phyloP scores from a whole-genome alignment of 2,329 filamentous ascomycete genomes.

The Claviceps maximensis region DNA sequence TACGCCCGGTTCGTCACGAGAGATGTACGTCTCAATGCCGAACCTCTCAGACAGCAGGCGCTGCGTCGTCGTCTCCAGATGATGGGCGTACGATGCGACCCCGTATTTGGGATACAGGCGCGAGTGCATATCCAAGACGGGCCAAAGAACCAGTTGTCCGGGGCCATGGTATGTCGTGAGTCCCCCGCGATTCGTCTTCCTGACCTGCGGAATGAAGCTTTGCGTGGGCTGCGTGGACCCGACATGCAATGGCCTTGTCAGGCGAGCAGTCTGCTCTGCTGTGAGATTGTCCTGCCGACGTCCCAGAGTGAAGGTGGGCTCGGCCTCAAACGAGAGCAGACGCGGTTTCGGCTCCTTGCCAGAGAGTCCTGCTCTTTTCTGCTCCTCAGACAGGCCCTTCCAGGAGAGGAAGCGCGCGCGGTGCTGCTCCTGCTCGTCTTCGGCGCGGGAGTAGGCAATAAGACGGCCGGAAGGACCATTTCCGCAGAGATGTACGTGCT shows the following conservation, averaged over 20 bases:
- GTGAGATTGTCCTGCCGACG: slow-evolving; percentile 55
- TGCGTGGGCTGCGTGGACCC: slow-evolving; percentile 12
- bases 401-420: slow-evolving; percentile 22
- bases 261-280: slow-evolving; percentile 27
- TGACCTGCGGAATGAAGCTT: slow-evolving; percentile 42
- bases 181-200: slow-evolving; percentile 67
- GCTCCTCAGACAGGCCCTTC: slow-evolving; percentile 16
- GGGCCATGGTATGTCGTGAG: slow-evolving; percentile 93
- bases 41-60: slow-evolving; percentile 43
- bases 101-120: slow-evolving; percentile 42
- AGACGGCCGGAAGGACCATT: slow-evolving; percentile 11
- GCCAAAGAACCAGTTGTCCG: slow-evolving; percentile 86
- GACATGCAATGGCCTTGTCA: slow-evolving; percentile 29
- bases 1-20: slow-evolving; percentile 72
- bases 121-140: slow-evolving; percentile 66
- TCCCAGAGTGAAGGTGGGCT: slow-evolving; percentile 80
- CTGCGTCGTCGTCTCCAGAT: slow-evolving; percentile 67
- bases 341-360: slow-evolving; percentile 36
- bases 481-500: slow-evolving; percentile 18
- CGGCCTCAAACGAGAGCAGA: slow-evolving; percentile 70
- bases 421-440: slow-evolving; percentile 20
- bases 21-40: slow-evolving; percentile 41
- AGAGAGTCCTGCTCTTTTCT: slow-evolving; percentile 12
- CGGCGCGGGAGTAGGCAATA: slow-evolving; percentile 19
- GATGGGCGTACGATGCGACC: slow-evolving; percentile 62